Evolutionary conservation across 2,329 filamentous ascomycete genomes (phyloP).

Genomic region (Fusarium azukiicola): DNA sequence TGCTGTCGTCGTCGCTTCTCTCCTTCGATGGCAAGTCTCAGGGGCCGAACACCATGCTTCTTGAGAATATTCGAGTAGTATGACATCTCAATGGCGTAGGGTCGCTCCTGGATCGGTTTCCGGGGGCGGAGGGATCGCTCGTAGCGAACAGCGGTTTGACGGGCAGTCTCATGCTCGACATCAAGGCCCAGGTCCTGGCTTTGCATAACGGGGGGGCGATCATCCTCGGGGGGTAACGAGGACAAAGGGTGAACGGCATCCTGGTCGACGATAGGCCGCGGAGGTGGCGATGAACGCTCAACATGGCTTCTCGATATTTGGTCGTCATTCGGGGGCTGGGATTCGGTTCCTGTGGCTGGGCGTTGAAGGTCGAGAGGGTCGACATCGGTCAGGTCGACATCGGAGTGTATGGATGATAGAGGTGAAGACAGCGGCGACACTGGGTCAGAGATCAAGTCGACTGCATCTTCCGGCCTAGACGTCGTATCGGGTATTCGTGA

Average conservation of each 20-base stretch:
- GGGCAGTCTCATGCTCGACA: conserved; percentile 49
- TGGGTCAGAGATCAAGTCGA: background rate
- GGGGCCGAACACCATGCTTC: conserved; percentile 75
- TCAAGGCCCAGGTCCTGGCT: conserved; percentile 43
- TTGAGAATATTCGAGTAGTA: conserved; percentile 75
- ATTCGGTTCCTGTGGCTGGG: conserved; percentile 12
- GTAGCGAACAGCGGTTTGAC: conserved; percentile 58
- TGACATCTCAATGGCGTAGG: conserved; percentile 77
- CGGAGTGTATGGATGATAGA: conserved; percentile 59
- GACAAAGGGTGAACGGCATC: background rate
- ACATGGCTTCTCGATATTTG: conserved; percentile 63
- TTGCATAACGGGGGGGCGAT: conserved; percentile 27
- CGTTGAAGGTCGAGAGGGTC: conserved; percentile 41
- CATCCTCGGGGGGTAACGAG: conserved; percentile 5
- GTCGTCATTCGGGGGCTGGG: conserved; percentile 13
- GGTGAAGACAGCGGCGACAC: conserved; percentile 57
- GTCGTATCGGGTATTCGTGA: conserved; percentile 27
- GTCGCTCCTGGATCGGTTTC: conserved; percentile 81
- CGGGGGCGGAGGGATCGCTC: conserved; percentile 77
- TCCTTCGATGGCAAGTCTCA: conserved; percentile 65
- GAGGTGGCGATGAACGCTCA: conserved; percentile 58
- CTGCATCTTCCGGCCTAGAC: conserved; percentile 21
- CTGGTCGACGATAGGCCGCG: conserved; percentile 45
- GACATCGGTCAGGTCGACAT: conserved; percentile 51
- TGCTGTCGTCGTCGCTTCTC: conserved; percentile 60